Evolutionary conservation across 768 basidiomycete species (phyloP), one percentile per base, ranked within the genome.

Genomic region (Dentipellis sp.): DNA sequence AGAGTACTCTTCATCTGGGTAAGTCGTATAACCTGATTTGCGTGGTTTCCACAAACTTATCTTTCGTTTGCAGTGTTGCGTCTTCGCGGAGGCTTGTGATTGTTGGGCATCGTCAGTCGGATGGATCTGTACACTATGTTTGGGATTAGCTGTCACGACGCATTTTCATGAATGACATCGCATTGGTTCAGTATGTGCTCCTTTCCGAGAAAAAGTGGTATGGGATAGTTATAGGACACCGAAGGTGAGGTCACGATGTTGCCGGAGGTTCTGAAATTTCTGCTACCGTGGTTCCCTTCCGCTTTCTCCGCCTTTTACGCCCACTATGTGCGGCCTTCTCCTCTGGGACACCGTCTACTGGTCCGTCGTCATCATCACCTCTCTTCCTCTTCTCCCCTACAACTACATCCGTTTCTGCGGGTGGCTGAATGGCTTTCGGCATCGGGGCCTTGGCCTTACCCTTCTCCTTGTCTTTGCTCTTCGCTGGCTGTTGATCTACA

Each of bases 1-100:
- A 88, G 69, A 83, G 82, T 0, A 88, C 86, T 0, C 81, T 86
- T 37, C 86, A 87, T 58, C 69, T 89, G n/a, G 61, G 61, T 62
- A 12, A 45, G 58, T 49, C n/a, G 8, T 2, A 29, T 29, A n/a
- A 39, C 22, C 16, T 10, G 9, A 23, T 23, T 21, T 16, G 10
- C 39, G 10, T 36, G 1, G 14, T 4, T 3, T 4, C 48, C 1
- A 3, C 19, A 4, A 38, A 8, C 7, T 56, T 29, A 37, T 48
- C 57, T 35, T 60, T 40, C 58, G 1, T 61, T 10, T 50, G 4
- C 50, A 69, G 88, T 87, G 46, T 74, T 84, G 29, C 84, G 82
- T 72, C 76, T 85, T 7, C 84, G 84, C 55, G 83, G 84, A 68
- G 93, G 92, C 58, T 71, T 77, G 57, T 85, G 66, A 75, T 53